Percentiles rank a stretch among this genome's conserved stretches.
Conservation (phyloP, 164 flowering plant species). For the Amborella trichopoda region DNA sequence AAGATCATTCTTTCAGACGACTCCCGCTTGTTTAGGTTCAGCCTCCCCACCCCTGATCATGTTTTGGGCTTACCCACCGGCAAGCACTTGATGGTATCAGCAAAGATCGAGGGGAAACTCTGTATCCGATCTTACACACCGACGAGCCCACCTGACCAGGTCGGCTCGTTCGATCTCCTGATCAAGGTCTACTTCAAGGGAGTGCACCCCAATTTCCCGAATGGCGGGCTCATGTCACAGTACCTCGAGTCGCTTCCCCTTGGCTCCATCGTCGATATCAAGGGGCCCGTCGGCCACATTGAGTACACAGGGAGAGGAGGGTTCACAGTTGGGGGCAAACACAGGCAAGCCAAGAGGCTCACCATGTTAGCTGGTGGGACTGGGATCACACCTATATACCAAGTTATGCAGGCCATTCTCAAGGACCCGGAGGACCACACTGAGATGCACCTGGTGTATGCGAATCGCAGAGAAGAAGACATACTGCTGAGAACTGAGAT, state of each 20-base stretch:
- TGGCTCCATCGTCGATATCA: conserved; percentile 47
- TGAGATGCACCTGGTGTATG: conserved; percentile 82
- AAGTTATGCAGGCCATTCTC: conserved; percentile 69
- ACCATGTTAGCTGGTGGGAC: conserved; percentile 96
- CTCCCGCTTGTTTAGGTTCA: conserved; percentile 59
- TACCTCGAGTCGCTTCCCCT: conserved; percentile 51
- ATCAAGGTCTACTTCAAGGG: conserved; percentile 70
- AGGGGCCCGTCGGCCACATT: conserved; percentile 91
- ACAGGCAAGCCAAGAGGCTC: conserved; percentile 50
- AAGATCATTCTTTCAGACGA: conserved; percentile 61
- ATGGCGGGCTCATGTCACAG: conserved; percentile 85
- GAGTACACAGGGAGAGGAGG: conserved; percentile 69
- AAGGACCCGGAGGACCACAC: conserved; percentile 82
- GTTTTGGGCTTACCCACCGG: conserved; percentile 79
- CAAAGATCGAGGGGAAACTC: conserved; percentile 48
- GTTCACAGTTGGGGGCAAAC: conserved; percentile 58
- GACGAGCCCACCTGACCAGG: conserved; percentile 42
- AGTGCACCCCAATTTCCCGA: conserved; percentile 66
- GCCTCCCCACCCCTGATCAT: conserved; percentile 55
- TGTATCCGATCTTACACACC: conserved; percentile 97
- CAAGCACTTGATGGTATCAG: conserved; percentile 79
- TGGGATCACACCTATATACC: conserved; percentile 91
- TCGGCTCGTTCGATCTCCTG: conserved; percentile 69
- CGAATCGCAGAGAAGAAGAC: conserved; percentile 85
- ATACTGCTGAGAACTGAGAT: conserved; percentile 68